Percentiles rank a stretch among this genome's conserved stretches.
Conservation (phyloP, 805 yeast genomes). For the Candida maris region DNA sequence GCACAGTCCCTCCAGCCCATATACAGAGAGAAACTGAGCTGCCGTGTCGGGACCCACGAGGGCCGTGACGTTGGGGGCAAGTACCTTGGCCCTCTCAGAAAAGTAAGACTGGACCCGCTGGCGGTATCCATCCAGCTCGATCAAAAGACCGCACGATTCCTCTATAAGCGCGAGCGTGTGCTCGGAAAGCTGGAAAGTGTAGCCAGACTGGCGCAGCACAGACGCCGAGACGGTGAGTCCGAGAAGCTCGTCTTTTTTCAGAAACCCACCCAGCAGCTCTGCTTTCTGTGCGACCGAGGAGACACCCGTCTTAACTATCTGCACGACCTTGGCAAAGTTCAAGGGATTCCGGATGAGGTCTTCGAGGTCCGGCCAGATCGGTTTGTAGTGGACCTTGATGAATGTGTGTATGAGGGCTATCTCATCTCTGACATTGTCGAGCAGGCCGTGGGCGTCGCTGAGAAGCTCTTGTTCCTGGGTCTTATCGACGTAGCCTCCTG, state of each 20-base stretch:
- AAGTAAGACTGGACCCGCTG: slow-evolving; percentile 48
- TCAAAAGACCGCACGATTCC: slow-evolving; percentile 45
- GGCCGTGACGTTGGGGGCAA: slow-evolving; percentile 79
- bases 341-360: slow-evolving; percentile 57
- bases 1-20: slow-evolving; percentile 65
- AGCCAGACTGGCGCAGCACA: slow-evolving; percentile 34
- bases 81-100: slow-evolving; percentile 47
- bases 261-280: slow-evolving; percentile 35
- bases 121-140: slow-evolving; percentile 42
- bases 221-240: slow-evolving; percentile 71
- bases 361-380: slow-evolving; percentile 69
- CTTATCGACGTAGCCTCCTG: slow-evolving; percentile 24
- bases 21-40: slow-evolving; percentile 67
- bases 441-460: slow-evolving; percentile 49
- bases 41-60: slow-evolving; percentile 71
- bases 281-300: slow-evolving; percentile 22
- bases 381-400: slow-evolving; percentile 49
- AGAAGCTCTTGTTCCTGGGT: slow-evolving; percentile 49
- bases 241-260: slow-evolving; percentile 63
- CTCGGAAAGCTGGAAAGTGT: slow-evolving; percentile 19
- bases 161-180: slow-evolving; percentile 36
- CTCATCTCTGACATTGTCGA: slow-evolving; percentile 53
- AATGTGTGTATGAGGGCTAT: slow-evolving; percentile 46
- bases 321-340: slow-evolving; percentile 55
- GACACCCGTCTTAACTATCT: slow-evolving; percentile 43